phyloP scores from a whole-genome alignment of 768 basidiomycete species.

The Tylopilus sp. region DNA sequence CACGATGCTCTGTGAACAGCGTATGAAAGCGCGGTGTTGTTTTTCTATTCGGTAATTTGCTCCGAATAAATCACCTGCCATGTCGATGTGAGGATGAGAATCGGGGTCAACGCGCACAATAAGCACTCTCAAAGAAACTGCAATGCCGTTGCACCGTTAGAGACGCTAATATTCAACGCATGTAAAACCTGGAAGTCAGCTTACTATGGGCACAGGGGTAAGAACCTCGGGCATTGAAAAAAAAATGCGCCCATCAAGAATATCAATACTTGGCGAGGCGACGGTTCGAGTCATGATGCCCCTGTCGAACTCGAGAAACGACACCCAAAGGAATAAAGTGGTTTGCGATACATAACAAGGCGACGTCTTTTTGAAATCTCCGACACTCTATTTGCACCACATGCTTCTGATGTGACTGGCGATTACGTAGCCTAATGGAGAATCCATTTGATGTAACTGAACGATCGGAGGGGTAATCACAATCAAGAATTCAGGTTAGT shows the following conservation, averaged over 20 bases:
- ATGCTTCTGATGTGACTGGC: neutral
- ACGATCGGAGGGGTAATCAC: constrained; percentile 7
- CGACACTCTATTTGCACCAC: neutral
- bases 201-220: neutral
- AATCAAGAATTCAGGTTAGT: constrained; percentile 8
- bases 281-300: neutral
- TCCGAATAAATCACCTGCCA: constrained; percentile 9
- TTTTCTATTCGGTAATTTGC: constrained; percentile 8
- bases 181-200: neutral
- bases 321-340: neutral
- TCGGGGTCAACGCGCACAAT: constrained; percentile 6
- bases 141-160: neutral
- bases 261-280: neutral
- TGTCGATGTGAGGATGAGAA: constrained; percentile 2
- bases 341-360: neutral
- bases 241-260: neutral
- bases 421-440: constrained; percentile 2
- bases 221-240: constrained; percentile 1
- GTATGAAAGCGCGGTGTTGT: neutral
- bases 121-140: neutral
- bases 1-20: neutral
- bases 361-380: constrained; percentile 1
- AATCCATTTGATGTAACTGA: constrained; percentile 1
- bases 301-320: constrained; percentile 1
- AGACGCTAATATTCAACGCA: neutral